A percentile compares a stretch with the other conserved stretches of the same genome.
phyloP scores from a whole-genome alignment of 202 grass and related monocot species.

The Zizania palustris region DNA sequence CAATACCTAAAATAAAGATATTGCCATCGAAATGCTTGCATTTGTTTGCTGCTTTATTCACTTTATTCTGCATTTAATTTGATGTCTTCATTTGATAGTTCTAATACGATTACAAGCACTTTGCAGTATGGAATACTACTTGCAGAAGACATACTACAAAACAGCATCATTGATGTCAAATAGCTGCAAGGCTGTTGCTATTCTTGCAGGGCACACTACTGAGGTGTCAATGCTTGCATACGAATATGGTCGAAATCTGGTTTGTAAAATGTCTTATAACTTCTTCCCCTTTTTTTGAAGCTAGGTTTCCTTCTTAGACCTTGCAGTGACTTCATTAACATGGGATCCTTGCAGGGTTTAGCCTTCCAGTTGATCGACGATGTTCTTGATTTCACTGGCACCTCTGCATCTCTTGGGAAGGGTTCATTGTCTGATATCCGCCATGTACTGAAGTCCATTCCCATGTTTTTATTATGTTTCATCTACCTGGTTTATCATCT shows the following conservation, averaged over 20 bases:
- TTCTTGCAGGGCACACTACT: constrained; percentile 91
- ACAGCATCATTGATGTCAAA: constrained; percentile 96
- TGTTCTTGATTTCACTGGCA: constrained; percentile 96
- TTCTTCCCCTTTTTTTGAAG: neutral
- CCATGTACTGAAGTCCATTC: constrained; percentile 66
- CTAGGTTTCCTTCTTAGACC: constrained; percentile 11
- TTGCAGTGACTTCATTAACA: constrained; percentile 33
- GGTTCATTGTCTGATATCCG: constrained; percentile 88
- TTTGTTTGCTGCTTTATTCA: constrained; percentile 16
- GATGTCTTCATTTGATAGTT: constrained; percentile 28
- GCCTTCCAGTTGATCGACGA: constrained; percentile 97
- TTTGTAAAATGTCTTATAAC: constrained; percentile 38
- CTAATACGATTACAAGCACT: constrained; percentile 42
- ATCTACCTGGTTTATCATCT: constrained; percentile 18
- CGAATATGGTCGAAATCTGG: constrained; percentile 94
- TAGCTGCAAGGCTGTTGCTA: constrained; percentile 87
- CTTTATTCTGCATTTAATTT: constrained; percentile 4
- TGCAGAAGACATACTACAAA: constrained; percentile 98
- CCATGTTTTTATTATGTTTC: neutral
- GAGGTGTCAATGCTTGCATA: constrained; percentile 87
- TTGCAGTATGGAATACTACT: constrained; percentile 95
- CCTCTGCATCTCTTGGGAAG: constrained; percentile 87
- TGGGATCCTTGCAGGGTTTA: constrained; percentile 62
- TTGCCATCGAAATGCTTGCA: constrained; percentile 24
- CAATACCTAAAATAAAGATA: constrained; percentile 4